Base-by-base conservation (phyloP, 306 rosid genomes). In the Lathyrus tuberosus region DNA sequence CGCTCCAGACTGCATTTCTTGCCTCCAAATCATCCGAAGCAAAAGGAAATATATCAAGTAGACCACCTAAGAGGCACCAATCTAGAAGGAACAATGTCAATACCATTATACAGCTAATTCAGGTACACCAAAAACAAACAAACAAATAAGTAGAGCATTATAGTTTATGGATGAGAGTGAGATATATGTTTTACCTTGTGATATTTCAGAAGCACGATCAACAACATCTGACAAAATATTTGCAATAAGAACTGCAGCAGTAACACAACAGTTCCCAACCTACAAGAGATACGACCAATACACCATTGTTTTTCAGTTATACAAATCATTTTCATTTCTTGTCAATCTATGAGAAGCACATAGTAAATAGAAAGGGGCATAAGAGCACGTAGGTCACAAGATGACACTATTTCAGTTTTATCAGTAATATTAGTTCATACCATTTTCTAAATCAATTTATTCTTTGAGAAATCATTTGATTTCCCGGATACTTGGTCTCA, bases 1-100 rank as follows among this genome's bases (percentile, higher is more conserved):
- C 81, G 70, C 76, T 93, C 98, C 98, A 93, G 18, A 88, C 69
- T 70, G 98, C 97, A 81, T 87, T 87, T 68, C 90, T 86, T 54
- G 91, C 96, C 83, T 88, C 98, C 69, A 73, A 52, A 75, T 93
- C 98, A 48, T 86, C 89, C 80, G 89, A 84, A 80, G 89, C 86
- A 68, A 85, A 90, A 80, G 96, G 86, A 77, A 94, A 94, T 65
- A 85, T 68, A 59, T 94, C 98, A 68, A 94, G 88, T 77, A 94
- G 82, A 71, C 97, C 90, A 78, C 69, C 96, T 35, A 94, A 70
- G 56, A 94, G 82, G 65, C 51, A 6, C 54, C 81, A 70, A 87
- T 94, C 97, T 90, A 79, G 63, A 79, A 56, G 52, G 71, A 48
- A 70, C 60, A 72, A 76, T 20, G 80, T 77, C 74, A 84, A 37